A percentile compares a stretch with the other conserved stretches of the same genome.
Conservation (phyloP, 139 green algal genomes). For the Mesostigma viride region DNA sequence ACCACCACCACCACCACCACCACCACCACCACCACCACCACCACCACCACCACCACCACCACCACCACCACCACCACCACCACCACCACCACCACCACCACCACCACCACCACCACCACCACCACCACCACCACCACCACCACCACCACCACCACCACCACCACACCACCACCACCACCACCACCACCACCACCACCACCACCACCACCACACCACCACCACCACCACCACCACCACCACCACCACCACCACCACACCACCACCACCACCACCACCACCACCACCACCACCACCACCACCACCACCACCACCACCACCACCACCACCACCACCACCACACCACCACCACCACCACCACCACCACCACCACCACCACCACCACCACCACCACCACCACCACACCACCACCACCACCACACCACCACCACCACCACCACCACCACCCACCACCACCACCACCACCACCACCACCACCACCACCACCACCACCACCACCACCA, state of each 20-base stretch:
- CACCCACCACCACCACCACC: too few relatives aligned
- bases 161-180: too few relatives aligned
- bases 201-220: too few relatives aligned
- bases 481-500: slow-evolving; percentile 7
- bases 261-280: not conserved
- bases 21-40: slow-evolving; percentile 7
- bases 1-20: slow-evolving; percentile 5
- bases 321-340: slow-evolving; percentile 6
- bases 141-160: slow-evolving; percentile 6
- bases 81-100: slow-evolving; percentile 7
- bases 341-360: slow-evolving; percentile 6
- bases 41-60: slow-evolving; percentile 6
- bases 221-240: not conserved
- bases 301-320: slow-evolving; percentile 7
- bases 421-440: too few relatives aligned
- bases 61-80: slow-evolving; percentile 7
- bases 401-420: too few relatives aligned
- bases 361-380: not conserved
- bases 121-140: slow-evolving; percentile 7
- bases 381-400: not conserved
- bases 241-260: not conserved
- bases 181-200: too few relatives aligned
- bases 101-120: slow-evolving; percentile 6
- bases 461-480: slow-evolving; percentile 3
- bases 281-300: slow-evolving; percentile 6